Evolutionary conservation across 768 basidiomycete genomes (phyloP), one percentile per base, ranked within the genome.

Genomic region (Serpula lacrymans): DNA sequence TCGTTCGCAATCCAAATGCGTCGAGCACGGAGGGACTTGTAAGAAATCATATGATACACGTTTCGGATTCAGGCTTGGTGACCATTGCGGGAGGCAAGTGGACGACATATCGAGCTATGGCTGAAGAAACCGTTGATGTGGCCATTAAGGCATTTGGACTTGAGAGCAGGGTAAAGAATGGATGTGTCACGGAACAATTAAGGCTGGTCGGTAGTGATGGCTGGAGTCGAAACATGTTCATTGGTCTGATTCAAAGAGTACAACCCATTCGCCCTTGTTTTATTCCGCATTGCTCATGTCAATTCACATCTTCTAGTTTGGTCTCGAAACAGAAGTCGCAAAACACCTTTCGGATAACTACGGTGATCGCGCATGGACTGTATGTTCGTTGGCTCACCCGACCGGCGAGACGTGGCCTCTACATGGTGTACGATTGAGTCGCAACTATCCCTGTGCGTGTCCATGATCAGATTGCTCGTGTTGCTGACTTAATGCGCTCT

Each of bases 41-140:
- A 14, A 68, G 95, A 55, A 97, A 85, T 58, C 95, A 98, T 66
- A 77, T 99, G 75, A 87, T 96, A 49, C 76, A 92, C 57, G 80
- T 91, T 24, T 80, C 77, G 29, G 74, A 77, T 34, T 80, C 80
- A 46, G 92, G 93, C 13, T 68, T 99, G 52, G 64, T 99, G 45
- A 97, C 94, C 21, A 92, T 97, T 52, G 92, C 90, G 2, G 95
- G 95, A 13, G 95, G 95, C 4, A 99, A 99, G 64, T 99, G 95
- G 95, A 99, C 95, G 44, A 97, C 95, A 34, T 99, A 97, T 68
- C 72, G 88, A 35, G 84, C 82, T 23, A 96, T 98, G 95, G 92
- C 95, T 17, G 76, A 92, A 68, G 95, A 98, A 69, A 87, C 92
- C 0, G 84, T 97, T 32, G 88, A 97, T 62, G 70, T 74, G 44